Evolutionary conservation across 768 basidiomycete genomes (phyloP).

Genomic region (Leucocoprinus sp.): DNA sequence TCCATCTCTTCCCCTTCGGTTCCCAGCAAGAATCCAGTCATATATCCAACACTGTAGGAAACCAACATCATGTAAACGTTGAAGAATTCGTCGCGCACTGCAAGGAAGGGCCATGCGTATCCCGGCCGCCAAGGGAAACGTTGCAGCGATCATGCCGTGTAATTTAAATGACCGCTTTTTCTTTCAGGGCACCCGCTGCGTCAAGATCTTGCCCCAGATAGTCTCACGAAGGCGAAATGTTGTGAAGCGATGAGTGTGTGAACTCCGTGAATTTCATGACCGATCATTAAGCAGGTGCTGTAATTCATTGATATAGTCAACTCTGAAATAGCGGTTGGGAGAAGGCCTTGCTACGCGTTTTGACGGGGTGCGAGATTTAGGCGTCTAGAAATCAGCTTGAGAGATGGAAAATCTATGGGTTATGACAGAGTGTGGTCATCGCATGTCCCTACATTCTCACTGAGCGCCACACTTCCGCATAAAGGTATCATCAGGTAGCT

Average conservation of each 20-base stretch:
- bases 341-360: too few relatives aligned
- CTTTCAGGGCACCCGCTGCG: slow-evolving; percentile 10
- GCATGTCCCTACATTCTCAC: too few relatives aligned
- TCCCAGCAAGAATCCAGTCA: slow-evolving; percentile 2
- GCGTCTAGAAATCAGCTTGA: too few relatives aligned
- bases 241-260: neutral
- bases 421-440: too few relatives aligned
- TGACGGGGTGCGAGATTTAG: too few relatives aligned
- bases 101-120: slow-evolving; percentile 12
- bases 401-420: too few relatives aligned
- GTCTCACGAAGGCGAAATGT: slow-evolving; percentile 1
- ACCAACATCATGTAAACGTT: slow-evolving; percentile 8
- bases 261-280: too few relatives aligned
- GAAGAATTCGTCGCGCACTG: slow-evolving; percentile 13
- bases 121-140: slow-evolving; percentile 16
- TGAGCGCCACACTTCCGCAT: too few relatives aligned
- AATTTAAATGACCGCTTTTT: slow-evolving; percentile 12
- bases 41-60: slow-evolving; percentile 10
- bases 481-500: too few relatives aligned
- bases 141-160: slow-evolving; percentile 18
- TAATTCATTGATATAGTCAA: too few relatives aligned
- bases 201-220: slow-evolving; percentile 11
- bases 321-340: too few relatives aligned
- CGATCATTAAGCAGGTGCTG: too few relatives aligned
- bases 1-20: neutral